Base-by-base conservation (phyloP, 2,329 filamentous ascomycete genomes). In the Biscogniauxia mediterranea region DNA sequence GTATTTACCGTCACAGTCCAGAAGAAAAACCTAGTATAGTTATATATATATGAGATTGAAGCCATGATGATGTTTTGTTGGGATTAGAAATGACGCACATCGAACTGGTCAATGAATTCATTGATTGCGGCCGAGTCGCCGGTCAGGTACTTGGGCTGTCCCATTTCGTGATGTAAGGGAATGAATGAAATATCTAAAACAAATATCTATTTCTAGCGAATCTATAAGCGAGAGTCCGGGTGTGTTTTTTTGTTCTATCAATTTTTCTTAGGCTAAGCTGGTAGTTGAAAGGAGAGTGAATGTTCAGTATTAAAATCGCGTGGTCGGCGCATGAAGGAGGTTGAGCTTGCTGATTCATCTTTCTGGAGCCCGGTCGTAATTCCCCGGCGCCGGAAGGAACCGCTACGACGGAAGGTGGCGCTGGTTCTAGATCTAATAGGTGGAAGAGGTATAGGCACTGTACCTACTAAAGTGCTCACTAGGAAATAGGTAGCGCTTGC, bases 1-100 rank as follows among this genome's bases (percentile, higher is more conserved):
- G 56, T 32, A 73, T 81, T 71, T 81, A 96, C 94, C 95, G 86
- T 99, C 95, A 79, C 95, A 99, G 75, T 99, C 95, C 72, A 99
- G 92, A 13, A 99, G 82, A 73, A 99, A 98, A 42, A 91, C 88
- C 92, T 96, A 68, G 17, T 25, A 42, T n/a, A n/a, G n/a, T n/a
- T n/a, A n/a, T n/a, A n/a, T 21, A 49, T 54, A 23, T 20, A 63
- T 58, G 61, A 62, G 15, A 54, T 58, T 61, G 8, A 62, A 19
- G 60, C 69, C 51, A 68, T 52, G 25, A 19, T n/a, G 25, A 56
- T 32, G 64, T 60, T 25, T 53, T 23, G 50, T 42, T 52, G 54
- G 8, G 32, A 53, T 55, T 52, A 55, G 58, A 73, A 67, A 68
- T 68, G 52, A 82, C 92, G 78, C 79, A 97, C 95, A 81, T 99